These are phyloP conservation scores for Cutaneotrichosporon sp. DNA, from an alignment of 1,284 basidiomycete genomes.

Conservation along the genomic window DNA sequence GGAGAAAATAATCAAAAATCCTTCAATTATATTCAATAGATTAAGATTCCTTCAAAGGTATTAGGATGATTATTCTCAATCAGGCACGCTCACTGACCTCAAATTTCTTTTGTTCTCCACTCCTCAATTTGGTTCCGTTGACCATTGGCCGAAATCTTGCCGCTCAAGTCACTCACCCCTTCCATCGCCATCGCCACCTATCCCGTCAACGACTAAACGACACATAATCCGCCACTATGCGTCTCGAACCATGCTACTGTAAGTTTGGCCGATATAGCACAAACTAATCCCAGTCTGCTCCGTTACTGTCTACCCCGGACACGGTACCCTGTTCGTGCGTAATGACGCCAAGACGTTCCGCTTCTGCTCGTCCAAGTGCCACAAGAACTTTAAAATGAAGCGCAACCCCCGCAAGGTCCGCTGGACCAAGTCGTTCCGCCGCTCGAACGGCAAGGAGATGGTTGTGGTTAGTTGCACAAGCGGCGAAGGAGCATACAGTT, in stretches of 20 bases:
- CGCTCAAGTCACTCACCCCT: not conserved
- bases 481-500: no score
- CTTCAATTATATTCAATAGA: not conserved
- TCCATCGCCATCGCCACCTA: not conserved
- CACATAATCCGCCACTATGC: not conserved
- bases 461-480: conserved; percentile 69
- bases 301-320: conserved; percentile 89
- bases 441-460: conserved; percentile 99
- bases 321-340: conserved; percentile 90
- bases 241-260: conserved; percentile 12
- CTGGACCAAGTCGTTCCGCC: conserved; percentile 99
- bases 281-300: conserved; percentile 61
- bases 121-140: not conserved
- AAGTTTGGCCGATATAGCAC: not conserved
- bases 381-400: conserved; percentile 99
- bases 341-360: conserved; percentile 96
- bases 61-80: no score
- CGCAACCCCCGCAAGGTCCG: conserved; percentile 98
- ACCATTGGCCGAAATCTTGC: not conserved
- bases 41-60: no score
- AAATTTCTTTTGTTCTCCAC: not conserved
- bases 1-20: not conserved
- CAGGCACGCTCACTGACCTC: not conserved
- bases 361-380: conserved; percentile 97
- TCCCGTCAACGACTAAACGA: not conserved